Evolutionary conservation across 2,329 filamentous ascomycete species (phyloP), one percentile per base, ranked within the genome.

Genomic region (Botryotinia globosa): DNA sequence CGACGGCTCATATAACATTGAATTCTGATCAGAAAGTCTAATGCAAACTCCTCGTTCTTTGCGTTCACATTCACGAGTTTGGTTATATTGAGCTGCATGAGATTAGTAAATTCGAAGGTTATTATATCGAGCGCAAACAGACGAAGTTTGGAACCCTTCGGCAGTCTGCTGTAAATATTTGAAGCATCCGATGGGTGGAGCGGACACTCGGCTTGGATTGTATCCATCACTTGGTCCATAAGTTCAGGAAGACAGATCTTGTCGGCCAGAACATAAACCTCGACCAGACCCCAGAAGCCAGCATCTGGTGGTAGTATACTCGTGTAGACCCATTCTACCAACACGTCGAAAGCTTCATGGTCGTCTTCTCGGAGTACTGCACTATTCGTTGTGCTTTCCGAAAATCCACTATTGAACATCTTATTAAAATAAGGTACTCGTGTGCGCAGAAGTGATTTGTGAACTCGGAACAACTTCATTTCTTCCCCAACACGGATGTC

Each of bases 181-280:
- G 8, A 54, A 29, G 14, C 51, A 29, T 29, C 51, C 0, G 51
- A 1, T 29, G 51, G 1, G 25, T 0, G 1, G 8, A 54, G 51
- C 14, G 3, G 51, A 18, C 1, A 54, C 0, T 9, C 3, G 6
- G 3, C 0, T 1, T 29, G 6, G 12, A 29, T 29, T 54, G 0
- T 2, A 54, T 18, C 7, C n/a, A 54, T 54, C 6, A 54, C 51
- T 18, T 54, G 2, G 3, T 54, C n/a, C 51, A 54, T 54, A 6
- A 29, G n/a, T 54, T 29, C n/a, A 29, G n/a, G 0, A 16, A 18
- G n/a, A 54, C 51, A 54, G 6, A 29, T 54, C 51, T 4, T 54
- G 1, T 54, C 12, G 7, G 51, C 25, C 1, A 54, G 6, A 54
- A 18, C 18, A 29, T 54, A 54, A 25, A 51, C 45, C 22, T n/a